Base-by-base conservation (phyloP, 805 yeast genomes). In the Ogataea pini region DNA sequence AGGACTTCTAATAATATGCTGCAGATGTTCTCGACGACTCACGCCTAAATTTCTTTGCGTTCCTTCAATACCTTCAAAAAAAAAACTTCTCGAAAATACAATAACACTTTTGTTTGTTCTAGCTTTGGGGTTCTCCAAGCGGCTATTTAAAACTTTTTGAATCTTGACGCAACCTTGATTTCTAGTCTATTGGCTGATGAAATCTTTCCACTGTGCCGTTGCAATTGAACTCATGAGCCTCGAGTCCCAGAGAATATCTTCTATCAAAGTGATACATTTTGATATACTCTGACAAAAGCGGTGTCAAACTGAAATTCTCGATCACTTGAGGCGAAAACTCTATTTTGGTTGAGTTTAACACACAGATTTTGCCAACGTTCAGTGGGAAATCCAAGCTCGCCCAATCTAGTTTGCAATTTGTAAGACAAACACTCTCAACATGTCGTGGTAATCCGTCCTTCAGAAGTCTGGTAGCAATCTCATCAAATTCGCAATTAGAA, bases 241-340 rank as follows among this genome's bases (percentile, higher is more conserved):
- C 24, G 24, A 34, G 17, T 37, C 42, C 19, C 29, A 4, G 24
- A 13, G 17, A 5, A 36, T 47, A 48, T 19, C 38, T 37, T 14
- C 49, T 46, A 31, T 51, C 55, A 10, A 53, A 37, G 36, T 53
- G 54, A 28, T 53, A 53, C 31, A 53, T 53, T 36, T 53, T 53
- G 42, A 53, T 49, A 22, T 47, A 53, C 24, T 53, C 57, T 5
- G 57, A 53, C n/a, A 53, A 36, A 17, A 53, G 40, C 4, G 57
- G 57, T 4, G 52, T 50, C 8, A 50, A 22, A 22, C 36, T 50
- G 47, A 50, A 53, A 12, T 24, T 18, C 3, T 18, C 7, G 27
- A 16, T 13, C 6, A 50, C 29, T 3, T 8, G n/a, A 2, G 17
- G 1, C 3, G 48, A 37, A 25, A 53, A 53, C 19, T 22, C 33